These are phyloP conservation scores for Cystobasidium onofrii DNA, from an alignment of 768 basidiomycete species.

Conservation along the genomic window DNA sequence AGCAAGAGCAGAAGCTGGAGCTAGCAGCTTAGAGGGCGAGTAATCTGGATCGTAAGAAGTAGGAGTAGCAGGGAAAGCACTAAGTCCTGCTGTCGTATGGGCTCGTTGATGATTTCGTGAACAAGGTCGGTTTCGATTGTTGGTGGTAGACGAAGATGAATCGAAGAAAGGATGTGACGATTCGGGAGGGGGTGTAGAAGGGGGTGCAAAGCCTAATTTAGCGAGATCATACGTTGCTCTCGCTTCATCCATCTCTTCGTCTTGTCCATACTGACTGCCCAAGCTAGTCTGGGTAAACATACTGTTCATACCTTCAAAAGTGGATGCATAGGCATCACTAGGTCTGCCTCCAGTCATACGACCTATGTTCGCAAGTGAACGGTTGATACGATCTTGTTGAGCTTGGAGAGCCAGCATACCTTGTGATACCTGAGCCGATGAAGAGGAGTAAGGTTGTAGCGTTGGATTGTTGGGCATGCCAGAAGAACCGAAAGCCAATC, in stretches of 20 bases:
- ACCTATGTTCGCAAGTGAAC: background rate
- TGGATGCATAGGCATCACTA: background rate
- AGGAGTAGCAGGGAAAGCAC: background rate
- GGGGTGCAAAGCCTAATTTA: background rate
- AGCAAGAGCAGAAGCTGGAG: conserved; percentile 4
- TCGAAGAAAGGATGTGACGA: background rate
- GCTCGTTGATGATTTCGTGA: background rate
- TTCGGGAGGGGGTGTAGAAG: background rate
- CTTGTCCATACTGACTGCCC: background rate
- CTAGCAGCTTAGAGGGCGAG: background rate
- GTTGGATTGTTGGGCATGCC: background rate
- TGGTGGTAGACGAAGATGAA: background rate
- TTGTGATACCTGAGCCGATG: background rate
- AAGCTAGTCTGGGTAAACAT: background rate
- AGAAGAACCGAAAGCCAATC: background rate
- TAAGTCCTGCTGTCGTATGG: background rate
- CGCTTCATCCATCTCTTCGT: background rate
- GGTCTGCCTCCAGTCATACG: background rate
- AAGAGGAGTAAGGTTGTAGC: background rate
- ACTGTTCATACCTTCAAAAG: background rate
- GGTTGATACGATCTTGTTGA: background rate
- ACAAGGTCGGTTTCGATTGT: background rate
- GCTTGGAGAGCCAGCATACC: background rate
- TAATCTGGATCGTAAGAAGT: background rate
- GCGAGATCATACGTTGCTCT: background rate